These are phyloP conservation scores for Mrakia gelida DNA, from an alignment of 768 basidiomycete species.

Conservation along the genomic window DNA sequence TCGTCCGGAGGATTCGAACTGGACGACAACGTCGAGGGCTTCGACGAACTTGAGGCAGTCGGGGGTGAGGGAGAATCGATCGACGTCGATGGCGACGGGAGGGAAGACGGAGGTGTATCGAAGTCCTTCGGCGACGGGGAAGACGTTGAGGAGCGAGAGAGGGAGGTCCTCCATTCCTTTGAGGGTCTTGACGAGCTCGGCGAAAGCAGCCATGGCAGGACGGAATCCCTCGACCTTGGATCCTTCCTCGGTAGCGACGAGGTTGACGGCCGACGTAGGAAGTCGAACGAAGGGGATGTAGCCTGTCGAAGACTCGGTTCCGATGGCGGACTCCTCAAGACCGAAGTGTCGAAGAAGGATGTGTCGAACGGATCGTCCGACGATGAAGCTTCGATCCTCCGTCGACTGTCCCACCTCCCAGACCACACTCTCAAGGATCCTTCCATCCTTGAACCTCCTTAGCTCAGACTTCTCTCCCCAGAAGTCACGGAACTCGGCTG, in stretches of 20 bases:
- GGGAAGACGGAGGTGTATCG: conserved; percentile 76
- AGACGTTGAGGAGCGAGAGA: conserved; percentile 68
- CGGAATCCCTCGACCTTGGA: conserved; percentile 42
- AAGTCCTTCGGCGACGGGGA: conserved; percentile 65
- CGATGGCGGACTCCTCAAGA: conserved; percentile 45
- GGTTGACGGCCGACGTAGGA: conserved; percentile 43
- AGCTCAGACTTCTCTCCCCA: conserved; percentile 93
- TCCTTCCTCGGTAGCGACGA: conserved; percentile 42
- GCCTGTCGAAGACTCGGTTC: conserved; percentile 49
- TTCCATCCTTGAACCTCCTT: conserved; percentile 91
- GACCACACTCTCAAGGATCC: conserved; percentile 88
- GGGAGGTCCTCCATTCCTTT: conserved; percentile 69
- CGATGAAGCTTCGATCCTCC: conserved; percentile 67
- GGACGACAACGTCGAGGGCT: conserved; percentile 68
- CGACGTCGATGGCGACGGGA: conserved; percentile 65
- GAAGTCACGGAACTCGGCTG: conserved; percentile 65
- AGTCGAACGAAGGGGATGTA: conserved; percentile 39
- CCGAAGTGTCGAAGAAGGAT: conserved; percentile 72
- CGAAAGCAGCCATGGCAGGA: conserved; percentile 69
- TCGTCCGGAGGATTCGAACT: conserved; percentile 84
- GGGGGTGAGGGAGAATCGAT: conserved; percentile 48
- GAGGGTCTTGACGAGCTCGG: conserved; percentile 66
- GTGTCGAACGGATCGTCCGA: conserved; percentile 66
- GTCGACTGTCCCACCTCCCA: conserved; percentile 81
- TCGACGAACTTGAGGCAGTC: conserved; percentile 62